Base-by-base conservation (phyloP, 2,329 filamentous ascomycete species). In the Fusarium temperatum region DNA sequence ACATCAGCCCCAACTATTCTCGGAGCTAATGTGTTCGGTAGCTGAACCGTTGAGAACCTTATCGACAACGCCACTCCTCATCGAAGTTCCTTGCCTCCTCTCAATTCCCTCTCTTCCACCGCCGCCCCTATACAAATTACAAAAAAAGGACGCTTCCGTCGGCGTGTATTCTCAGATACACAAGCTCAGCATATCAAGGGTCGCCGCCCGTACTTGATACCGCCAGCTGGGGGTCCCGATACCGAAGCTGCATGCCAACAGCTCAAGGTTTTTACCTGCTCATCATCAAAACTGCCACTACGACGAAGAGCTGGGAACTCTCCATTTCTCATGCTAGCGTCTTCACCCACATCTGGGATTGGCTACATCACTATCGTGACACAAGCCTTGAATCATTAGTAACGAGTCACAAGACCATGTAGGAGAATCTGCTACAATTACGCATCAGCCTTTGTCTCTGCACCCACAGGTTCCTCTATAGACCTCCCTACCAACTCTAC, bases 181-280 rank as follows among this genome's bases (percentile, higher is more conserved):
- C 28, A 44, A 61, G 15, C 56, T 41, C 42, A 38, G 39, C 44
- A 59, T 51, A 62, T 51, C 57, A 50, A 72, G 71, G 72, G 68
- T 36, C 47, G 59, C 63, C 66, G 59, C 59, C 68, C 71, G 38
- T 51, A 51, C 50, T 56, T 36, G 42, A 24, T 8, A 12, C 6
- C 15, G 7, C 11, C 15, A 22, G 20, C 20, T 8, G 8, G 22
- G 14, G 4, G 20, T 12, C 11, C 5, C 1, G 5, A 8, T 26
- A 44, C 15, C 18, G 7, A 3, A 45, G 17, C 17, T 9, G 5
- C 42, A 20, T 20, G 17, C 24, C 17, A 26, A 26, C 8, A 26
- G 17, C 24, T 13, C 24, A 26, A 26, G 42, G n/a, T 5, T 26
- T 26, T 20, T 8, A 8, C 17, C n/a, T 35, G 2, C 32, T 35